Percentiles rank a stretch among this genome's conserved stretches.
Conservation (phyloP, 345 rosid species). For the Euphorbia peplus region DNA sequence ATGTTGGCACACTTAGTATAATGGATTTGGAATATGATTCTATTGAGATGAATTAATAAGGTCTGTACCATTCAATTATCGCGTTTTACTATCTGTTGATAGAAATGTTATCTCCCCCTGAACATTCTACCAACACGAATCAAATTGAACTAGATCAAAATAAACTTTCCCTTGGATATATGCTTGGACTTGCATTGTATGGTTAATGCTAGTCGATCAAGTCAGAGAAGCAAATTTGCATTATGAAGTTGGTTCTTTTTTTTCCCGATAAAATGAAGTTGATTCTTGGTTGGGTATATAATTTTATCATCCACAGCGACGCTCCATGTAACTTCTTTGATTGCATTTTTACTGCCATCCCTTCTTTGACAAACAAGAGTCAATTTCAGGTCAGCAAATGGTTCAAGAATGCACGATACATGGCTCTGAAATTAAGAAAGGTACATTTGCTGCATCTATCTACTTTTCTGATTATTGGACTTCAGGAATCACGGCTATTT, state of each 20-base stretch:
- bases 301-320: background rate
- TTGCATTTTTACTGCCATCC: slow-evolving; percentile 7
- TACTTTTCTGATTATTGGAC: background rate
- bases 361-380: slow-evolving; percentile 18
- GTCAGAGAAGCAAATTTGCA: background rate
- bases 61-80: background rate
- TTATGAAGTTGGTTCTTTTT: background rate
- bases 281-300: background rate
- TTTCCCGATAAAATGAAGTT: too few species aligned
- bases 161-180: background rate
- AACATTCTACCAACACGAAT: background rate
- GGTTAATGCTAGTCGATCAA: background rate
- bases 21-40: background rate
- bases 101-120: background rate
- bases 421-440: slow-evolving; percentile 80
- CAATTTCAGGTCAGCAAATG: slow-evolving; percentile 86
- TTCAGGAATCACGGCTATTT: background rate
- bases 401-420: slow-evolving; percentile 91
- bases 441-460: slow-evolving; percentile 31
- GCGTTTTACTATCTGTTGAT: background rate
- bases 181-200: background rate
- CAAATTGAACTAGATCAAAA: background rate
- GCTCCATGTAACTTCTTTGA: background rate
- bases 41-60: background rate
- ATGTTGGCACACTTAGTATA: background rate